Evolutionary conservation across 2,329 filamentous ascomycete species (phyloP), one percentile per base, ranked within the genome.

Genomic region (Neurospora sp.): DNA sequence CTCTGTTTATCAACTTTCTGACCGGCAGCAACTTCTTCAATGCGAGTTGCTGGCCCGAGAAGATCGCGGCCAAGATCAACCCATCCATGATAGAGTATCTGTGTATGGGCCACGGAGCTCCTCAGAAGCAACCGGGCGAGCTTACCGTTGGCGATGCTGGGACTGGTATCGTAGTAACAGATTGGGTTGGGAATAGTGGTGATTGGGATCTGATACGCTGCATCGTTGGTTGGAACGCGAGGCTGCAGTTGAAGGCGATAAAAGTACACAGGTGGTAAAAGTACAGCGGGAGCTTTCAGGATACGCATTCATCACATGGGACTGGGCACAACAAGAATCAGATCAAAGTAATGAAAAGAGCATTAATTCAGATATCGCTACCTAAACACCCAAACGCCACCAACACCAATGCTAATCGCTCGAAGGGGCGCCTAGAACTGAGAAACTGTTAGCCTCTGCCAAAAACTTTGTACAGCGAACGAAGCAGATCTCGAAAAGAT

Each of bases 21-120:
- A 93, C 87, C 74, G 96, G 91, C 0, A 95, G 91, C 79, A 97
- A 97, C 82, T 98, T 98, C 83, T 98, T 95, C 89, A 94, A 92
- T 74, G 84, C 90, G 1, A 89, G 88, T 69, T 97, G 93, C 80
- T 99, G 96, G 96, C 96, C 96, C 0, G 94, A 97, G 80, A 90
- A 88, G 77, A 92, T 99, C 78, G 95, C 96, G 1, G 90, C 88
- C 23, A 92, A 91, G 81, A 85, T 97, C 67, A 98, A 98, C 82
- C 92, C 94, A 19, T 89, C 90, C 1, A 86, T 89, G 69, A 78
- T 89, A 70, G 87, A 89, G 75, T 88, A 89, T 77, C 79, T 90
- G 37, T 90, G 88, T 77, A 80, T 83, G 73, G 80, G 80, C 12
- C 88, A 90, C 77, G 86, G 84, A 66, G 82, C 83, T 72, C 77